Evolutionary conservation across 176 grass and related monocot species (phyloP).

Genomic region (Ensete ventricosum): DNA sequence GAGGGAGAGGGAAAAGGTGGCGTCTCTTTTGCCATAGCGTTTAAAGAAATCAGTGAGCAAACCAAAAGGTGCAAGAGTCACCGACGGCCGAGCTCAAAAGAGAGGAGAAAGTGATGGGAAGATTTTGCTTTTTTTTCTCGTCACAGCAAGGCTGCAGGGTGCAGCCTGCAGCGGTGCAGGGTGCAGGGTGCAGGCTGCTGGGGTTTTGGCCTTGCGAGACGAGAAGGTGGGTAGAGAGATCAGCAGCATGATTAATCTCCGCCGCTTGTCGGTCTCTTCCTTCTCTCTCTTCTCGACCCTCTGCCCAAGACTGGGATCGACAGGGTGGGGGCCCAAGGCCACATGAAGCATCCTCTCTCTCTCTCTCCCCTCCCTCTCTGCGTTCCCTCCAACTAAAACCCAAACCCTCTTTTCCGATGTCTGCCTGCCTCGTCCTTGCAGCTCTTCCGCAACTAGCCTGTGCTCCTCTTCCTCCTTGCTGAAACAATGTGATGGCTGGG

Average conservation of each 20-base stretch:
- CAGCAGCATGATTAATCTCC: conserved; percentile 7
- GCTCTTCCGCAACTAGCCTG: neutral
- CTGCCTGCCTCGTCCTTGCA: neutral
- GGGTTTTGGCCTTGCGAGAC: neutral
- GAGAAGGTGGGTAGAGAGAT: conserved; percentile 1
- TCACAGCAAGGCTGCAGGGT: neutral
- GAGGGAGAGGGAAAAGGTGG: neutral
- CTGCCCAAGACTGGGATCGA: conserved; percentile 2
- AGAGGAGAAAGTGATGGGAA: neutral
- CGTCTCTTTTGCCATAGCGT: conserved; percentile 5
- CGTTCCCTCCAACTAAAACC: neutral
- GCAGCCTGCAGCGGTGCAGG: neutral
- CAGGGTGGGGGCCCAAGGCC: neutral
- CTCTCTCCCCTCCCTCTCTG: neutral
- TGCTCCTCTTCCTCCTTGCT: neutral
- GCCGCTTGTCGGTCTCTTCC: neutral
- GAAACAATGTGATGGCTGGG: conserved; percentile 13
- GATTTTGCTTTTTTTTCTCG: neutral
- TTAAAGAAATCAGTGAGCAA: neutral
- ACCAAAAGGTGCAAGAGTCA: conserved; percentile 8
- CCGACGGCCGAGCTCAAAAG: neutral
- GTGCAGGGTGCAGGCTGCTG: neutral
- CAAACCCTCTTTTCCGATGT: conserved; percentile 1
- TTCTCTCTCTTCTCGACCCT: neutral
- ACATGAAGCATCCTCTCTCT: neutral